These are phyloP conservation scores for Populus nigra DNA, from an alignment of 345 rosid genomes.

Conservation along the genomic window DNA sequence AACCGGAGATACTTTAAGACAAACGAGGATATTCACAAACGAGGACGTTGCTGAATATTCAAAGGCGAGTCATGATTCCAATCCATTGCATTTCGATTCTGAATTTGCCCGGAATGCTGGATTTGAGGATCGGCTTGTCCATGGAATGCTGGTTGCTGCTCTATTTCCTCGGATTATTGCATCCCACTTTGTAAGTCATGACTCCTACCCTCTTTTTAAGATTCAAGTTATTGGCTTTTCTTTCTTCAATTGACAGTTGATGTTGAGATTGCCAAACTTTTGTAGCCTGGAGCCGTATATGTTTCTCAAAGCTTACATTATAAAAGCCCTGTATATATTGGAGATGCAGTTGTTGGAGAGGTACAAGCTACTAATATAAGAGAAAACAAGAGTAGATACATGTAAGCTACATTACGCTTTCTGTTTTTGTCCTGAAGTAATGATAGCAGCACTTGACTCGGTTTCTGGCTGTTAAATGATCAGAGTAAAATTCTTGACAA, in stretches of 20 bases:
- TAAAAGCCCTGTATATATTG: constrained; percentile 65
- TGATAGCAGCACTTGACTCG: not conserved
- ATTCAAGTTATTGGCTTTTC: not conserved
- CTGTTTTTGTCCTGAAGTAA: not conserved
- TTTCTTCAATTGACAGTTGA: not conserved
- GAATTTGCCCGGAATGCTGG: constrained; percentile 56
- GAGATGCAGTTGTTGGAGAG: constrained; percentile 60
- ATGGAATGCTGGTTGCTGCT: constrained; percentile 86
- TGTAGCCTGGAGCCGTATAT: constrained; percentile 84
- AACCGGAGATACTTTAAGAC: constrained; percentile 59
- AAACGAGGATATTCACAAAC: constrained; percentile 51
- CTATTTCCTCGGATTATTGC: constrained; percentile 80
- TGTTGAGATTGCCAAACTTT: not conserved
- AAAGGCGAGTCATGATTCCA: constrained; percentile 66
- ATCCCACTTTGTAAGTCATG: constrained; percentile 59
- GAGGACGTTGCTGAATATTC: constrained; percentile 69
- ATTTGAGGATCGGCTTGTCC: constrained; percentile 68
- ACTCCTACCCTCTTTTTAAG: not conserved
- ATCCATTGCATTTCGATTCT: constrained; percentile 73
- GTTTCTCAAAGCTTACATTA: constrained; percentile 78
- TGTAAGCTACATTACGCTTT: constrained; percentile 42
- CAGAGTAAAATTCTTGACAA: constrained; percentile 75
- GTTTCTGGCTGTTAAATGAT: not conserved
- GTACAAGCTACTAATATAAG: constrained; percentile 52
- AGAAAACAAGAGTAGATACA: constrained; percentile 51